Conservation (phyloP, 371 early-diverging fungal species). For the Lichtheimia corymbifera region DNA sequence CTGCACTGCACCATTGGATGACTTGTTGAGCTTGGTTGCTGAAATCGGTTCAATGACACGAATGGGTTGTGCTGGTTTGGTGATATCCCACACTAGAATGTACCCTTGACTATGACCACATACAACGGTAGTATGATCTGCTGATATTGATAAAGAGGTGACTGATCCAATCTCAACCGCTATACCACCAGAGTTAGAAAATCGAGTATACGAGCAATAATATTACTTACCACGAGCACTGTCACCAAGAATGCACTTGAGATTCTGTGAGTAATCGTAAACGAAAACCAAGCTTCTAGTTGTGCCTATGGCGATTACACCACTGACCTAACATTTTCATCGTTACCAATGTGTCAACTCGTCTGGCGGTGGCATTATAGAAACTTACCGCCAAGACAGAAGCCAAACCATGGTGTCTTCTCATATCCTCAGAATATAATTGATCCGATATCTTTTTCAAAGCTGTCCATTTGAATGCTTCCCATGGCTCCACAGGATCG, state of each 20-base stretch:
- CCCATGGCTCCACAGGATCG: conserved; percentile 54
- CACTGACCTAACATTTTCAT: conserved; percentile 38
- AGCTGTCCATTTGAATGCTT: conserved; percentile 77
- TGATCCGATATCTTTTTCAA: conserved; percentile 68
- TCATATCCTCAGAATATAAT: conserved; percentile 62
- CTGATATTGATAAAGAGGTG: conserved; percentile 70
- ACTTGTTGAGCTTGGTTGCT: conserved; percentile 29
- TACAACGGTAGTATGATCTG: conserved; percentile 67
- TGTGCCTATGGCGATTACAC: conserved; percentile 75
- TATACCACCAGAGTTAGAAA: conserved; percentile 12
- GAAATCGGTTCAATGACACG: conserved; percentile 58
- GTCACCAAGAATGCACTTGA: conserved; percentile 68
- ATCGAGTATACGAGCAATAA: neutral
- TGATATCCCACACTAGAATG: conserved; percentile 75
- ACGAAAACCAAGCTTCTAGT: conserved; percentile 72
- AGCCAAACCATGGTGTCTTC: conserved; percentile 56
- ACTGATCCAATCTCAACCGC: conserved; percentile 71
- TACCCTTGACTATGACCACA: conserved; percentile 75
- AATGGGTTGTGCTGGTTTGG: conserved; percentile 48
- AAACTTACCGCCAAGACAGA: conserved; percentile 58
- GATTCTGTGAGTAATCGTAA: conserved; percentile 68
- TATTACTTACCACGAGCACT: conserved; percentile 40
- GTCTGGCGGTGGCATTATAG: neutral
- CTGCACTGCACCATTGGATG: conserved; percentile 25
- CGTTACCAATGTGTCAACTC: neutral